A percentile compares a stretch with the other conserved stretches of the same genome.
phyloP scores from a whole-genome alignment of 805 yeast genomes.

The Wickerhamiella allomyrinae region DNA sequence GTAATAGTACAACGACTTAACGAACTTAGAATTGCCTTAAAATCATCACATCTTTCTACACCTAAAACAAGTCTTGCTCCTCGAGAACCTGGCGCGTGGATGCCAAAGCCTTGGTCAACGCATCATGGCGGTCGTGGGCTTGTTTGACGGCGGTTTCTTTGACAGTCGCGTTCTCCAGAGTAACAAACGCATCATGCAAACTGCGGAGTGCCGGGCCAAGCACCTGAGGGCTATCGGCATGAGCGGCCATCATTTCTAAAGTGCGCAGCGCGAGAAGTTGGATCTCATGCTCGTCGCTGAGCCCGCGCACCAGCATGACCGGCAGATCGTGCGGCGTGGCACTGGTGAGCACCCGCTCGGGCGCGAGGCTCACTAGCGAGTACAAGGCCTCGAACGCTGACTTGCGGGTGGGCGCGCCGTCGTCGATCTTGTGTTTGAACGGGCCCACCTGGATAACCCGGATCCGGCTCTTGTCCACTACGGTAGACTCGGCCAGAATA shows the following conservation, averaged over 20 bases:
- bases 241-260: constrained; percentile 27
- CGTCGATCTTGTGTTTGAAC: constrained; percentile 67
- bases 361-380: constrained; percentile 30
- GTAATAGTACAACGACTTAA: too few species aligned
- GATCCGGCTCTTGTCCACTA: background rate
- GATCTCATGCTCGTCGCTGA: constrained; percentile 49
- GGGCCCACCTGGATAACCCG: constrained; percentile 59
- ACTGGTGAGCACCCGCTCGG: constrained; percentile 16
- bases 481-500: background rate
- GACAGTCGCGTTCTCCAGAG: constrained; percentile 34
- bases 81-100: background rate
- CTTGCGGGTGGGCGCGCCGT: constrained; percentile 59
- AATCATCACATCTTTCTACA: background rate
- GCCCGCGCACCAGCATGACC: constrained; percentile 34
- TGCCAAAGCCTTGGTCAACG: background rate
- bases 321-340: constrained; percentile 26
- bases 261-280: constrained; percentile 39
- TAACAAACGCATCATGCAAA: constrained; percentile 28
- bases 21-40: too few species aligned
- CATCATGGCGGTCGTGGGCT: constrained; percentile 38
- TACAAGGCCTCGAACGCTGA: constrained; percentile 56
- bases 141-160: constrained; percentile 54
- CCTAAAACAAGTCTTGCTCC: background rate
- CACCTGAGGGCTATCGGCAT: constrained; percentile 19
- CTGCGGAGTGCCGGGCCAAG: constrained; percentile 2